Evolutionary conservation across 176 grass and related monocot genomes (phyloP), one percentile per base, ranked within the genome.

Genomic region (Triticum monococcum): DNA sequence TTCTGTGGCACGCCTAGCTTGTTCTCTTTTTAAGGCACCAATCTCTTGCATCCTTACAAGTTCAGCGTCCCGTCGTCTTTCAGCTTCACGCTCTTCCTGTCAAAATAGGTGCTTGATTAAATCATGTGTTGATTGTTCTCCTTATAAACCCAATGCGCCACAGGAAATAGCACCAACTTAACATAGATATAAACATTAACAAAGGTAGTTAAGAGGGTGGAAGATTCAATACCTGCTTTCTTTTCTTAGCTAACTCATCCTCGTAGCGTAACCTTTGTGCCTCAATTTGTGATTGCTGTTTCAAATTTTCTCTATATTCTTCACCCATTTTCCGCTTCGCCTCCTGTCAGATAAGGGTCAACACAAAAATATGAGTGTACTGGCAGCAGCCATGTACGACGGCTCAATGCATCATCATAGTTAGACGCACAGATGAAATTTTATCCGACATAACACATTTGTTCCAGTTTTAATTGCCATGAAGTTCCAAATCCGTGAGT

Each of bases 11-110:
- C 77, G 77, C 31, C 94, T 89, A 18, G 80, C 90, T 83, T 94
- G 83, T 88, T 96, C 94, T 87, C 84, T 96, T 78, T 91, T 91
- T 3, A 89, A 1, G 28, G 90, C 62, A 12, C 89, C 91, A 28
- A 89, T 87, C 85, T 99, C 92, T 89, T 99, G 94, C 94, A 99
- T 99, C 78, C 74, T 94, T 61, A 99, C 94, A 72, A 96, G 92
- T 81, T 99, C 97, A 76, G 86, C 87, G 59, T 99, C 92, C 22
- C 89, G 92, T 74, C 23, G 73, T 45, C 92, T 96, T 48, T 94
- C 92, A 65, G 46, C 85, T 73, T 93, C 97, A 77, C 88, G 90
- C 18, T 96, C 94, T 50, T 64, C 74, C 97, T 99, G 91, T 41
- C 52, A 92, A 86, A 63, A 79, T 43, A 71, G 20, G 41, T 60